Percentiles rank a stretch among this genome's conserved stretches.
Conservation (phyloP, 2,329 filamentous ascomycete genomes). For the Neopestalotiopsis rosae region DNA sequence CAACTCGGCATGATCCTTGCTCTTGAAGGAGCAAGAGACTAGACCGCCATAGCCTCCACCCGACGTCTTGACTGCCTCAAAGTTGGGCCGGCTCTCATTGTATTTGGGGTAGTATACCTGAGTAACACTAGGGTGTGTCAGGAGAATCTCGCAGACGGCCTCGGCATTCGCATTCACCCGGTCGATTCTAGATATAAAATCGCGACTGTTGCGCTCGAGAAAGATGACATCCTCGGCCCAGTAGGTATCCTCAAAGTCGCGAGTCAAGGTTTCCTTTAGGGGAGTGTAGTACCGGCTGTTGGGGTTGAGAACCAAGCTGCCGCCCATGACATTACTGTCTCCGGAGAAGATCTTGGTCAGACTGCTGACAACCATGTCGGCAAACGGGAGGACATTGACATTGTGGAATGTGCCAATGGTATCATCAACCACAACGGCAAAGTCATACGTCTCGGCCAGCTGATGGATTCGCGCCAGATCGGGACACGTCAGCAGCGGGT, state of each 20-base stretch:
- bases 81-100: slow-evolving; percentile 70
- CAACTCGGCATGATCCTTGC: slow-evolving; percentile 70
- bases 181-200: slow-evolving; percentile 83
- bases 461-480: slow-evolving; percentile 81
- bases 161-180: slow-evolving; percentile 88
- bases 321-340: slow-evolving; percentile 98
- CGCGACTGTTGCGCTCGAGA: slow-evolving; percentile 93
- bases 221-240: slow-evolving; percentile 96
- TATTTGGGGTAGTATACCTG: slow-evolving; percentile 87
- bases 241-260: slow-evolving; percentile 84
- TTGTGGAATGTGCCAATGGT: slow-evolving; percentile 97
- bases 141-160: slow-evolving; percentile 76
- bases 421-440: slow-evolving; percentile 91
- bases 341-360: slow-evolving; percentile 97
- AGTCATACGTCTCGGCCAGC: slow-evolving; percentile 83
- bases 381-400: slow-evolving; percentile 86
- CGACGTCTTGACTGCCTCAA: slow-evolving; percentile 77
- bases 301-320: slow-evolving; percentile 70
- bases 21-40: slow-evolving; percentile 81
- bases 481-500: slow-evolving; percentile 85
- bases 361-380: slow-evolving; percentile 92
- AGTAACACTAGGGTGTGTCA: slow-evolving; percentile 68
- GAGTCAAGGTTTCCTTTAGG: slow-evolving; percentile 70
- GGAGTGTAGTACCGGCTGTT: slow-evolving; percentile 71
- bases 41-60: slow-evolving; percentile 88